Evolutionary conservation across 176 grass and related monocot genomes (phyloP), one percentile per base, ranked within the genome.

Genomic region (Oryza australiensis): DNA sequence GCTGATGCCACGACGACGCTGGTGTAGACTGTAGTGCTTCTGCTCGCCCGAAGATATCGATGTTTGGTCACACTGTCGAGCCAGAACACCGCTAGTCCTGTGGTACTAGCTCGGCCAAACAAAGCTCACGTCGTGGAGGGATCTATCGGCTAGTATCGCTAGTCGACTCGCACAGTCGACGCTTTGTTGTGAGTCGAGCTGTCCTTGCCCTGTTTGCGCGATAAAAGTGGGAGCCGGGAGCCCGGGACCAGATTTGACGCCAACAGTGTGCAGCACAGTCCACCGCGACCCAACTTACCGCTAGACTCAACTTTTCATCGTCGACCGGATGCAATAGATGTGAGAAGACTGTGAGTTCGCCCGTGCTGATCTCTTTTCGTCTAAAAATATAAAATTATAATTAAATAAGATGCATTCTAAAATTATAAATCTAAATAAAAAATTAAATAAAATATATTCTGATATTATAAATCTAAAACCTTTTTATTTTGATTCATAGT

Each of bases 181-280:
- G 0, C 16, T 64, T 76, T 76, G 82, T 76, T 64, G 41, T 40
- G 18, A 30, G 34, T 6, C 12, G 71, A 77, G 40, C 5, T 49
- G 82, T 85, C 70, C 30, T 65, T 16, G 46, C 57, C 12, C 24
- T 60, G 62, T 62, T 80, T 43, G 5, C 3, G 27, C 26, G 64
- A 83, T 32, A 66, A 73, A 7, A 68, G 34, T 13, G 38, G n/a
- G n/a, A n/a, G n/a, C n/a, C n/a, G n/a, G n/a, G 22, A 27, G 74
- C n/a, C n/a, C 81, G 5, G 71, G 87, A 85, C 87, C 55, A 72
- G 64, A 76, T 41, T 81, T 85, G 76, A 81, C 71, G 26, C 71
- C 16, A 16, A 12, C 67, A 57, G 62, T 5, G 7, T 7, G 26
- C 26, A 24, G 10, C 1, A 42, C 64, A 23, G 18, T 32, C 29